Evolutionary conservation across 78 protist genomes (phyloP).

Genomic region (Creolimax fragrantissima): DNA sequence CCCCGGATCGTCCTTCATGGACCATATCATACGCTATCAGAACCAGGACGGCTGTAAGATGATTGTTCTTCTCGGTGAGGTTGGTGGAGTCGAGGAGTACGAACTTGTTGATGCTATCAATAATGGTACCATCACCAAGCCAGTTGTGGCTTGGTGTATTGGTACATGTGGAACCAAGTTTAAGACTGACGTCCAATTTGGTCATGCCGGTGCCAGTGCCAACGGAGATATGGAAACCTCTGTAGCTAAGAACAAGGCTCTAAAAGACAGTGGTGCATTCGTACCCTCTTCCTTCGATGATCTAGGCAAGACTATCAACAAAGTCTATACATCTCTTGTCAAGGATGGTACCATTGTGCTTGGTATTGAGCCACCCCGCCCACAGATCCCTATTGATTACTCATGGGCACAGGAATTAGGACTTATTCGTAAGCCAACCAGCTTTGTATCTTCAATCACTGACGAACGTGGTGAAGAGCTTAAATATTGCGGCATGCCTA

Average conservation of each 20-base stretch:
- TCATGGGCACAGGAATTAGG: constrained; percentile 72
- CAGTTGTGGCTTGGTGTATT: constrained; percentile 79
- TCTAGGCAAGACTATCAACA: constrained; percentile 48
- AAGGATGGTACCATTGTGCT: constrained; percentile 34
- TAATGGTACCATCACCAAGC: constrained; percentile 72
- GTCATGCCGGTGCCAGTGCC: constrained; percentile 87
- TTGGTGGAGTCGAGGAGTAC: constrained; percentile 89
- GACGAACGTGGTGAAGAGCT: constrained; percentile 94
- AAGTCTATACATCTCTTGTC: background rate
- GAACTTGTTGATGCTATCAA: constrained; percentile 67
- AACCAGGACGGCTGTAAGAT: constrained; percentile 55
- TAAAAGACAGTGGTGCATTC: constrained; percentile 67
- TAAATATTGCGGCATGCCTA: constrained; percentile 74
- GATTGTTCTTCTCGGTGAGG: constrained; percentile 81
- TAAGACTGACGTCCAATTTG: constrained; percentile 70
- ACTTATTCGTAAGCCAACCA: constrained; percentile 76
- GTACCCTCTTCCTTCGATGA: constrained; percentile 78
- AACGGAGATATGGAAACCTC: constrained; percentile 60
- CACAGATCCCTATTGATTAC: constrained; percentile 76
- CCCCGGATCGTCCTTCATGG: constrained; percentile 79
- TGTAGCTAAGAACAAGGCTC: constrained; percentile 71
- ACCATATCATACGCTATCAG: constrained; percentile 60
- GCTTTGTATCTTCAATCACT: constrained; percentile 72
- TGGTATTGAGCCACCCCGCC: constrained; percentile 64
- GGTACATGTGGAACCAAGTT: constrained; percentile 83